These are phyloP conservation scores for Lindgomyces ingoldianus DNA, from an alignment of 495 filamentous ascomycete species.

Conservation along the genomic window DNA sequence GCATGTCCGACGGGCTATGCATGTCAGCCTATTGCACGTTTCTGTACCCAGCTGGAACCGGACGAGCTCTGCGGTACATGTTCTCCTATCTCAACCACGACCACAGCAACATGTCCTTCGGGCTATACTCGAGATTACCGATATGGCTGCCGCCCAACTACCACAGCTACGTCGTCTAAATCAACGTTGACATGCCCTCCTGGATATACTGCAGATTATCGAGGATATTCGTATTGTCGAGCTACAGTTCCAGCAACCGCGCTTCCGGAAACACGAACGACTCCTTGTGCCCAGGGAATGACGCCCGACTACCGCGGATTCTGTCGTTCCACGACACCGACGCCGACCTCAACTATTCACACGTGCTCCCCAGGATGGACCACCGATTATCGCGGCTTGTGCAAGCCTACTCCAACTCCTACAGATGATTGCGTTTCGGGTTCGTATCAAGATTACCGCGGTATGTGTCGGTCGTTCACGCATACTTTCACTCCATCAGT, in stretches of 20 bases:
- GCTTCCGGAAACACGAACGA: neutral
- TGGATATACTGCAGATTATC: neutral
- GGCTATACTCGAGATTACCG: conserved; percentile 12
- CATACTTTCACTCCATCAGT: neutral
- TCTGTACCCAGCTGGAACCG: neutral
- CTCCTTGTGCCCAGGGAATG: neutral
- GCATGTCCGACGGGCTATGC: conserved; percentile 10
- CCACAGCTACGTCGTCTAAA: neutral
- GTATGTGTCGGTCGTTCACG: neutral
- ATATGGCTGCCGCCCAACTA: neutral
- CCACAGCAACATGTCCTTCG: neutral
- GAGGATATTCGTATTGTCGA: conserved; percentile 6
- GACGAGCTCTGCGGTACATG: neutral
- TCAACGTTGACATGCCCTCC: conserved; percentile 5
- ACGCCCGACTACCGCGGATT: neutral
- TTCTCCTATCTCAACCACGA: neutral
- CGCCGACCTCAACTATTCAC: neutral
- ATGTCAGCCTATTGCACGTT: neutral
- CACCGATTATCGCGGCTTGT: neutral
- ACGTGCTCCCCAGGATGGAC: neutral
- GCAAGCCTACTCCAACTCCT: neutral
- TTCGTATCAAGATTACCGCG: neutral
- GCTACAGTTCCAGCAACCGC: neutral
- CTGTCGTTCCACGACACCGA: neutral
- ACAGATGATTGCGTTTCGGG: neutral